A percentile compares a stretch with the other conserved stretches of the same genome.
Evolutionary conservation across 2,329 filamentous ascomycete species (phyloP).

Genomic region (Aspergillus pseudoglaucus): DNA sequence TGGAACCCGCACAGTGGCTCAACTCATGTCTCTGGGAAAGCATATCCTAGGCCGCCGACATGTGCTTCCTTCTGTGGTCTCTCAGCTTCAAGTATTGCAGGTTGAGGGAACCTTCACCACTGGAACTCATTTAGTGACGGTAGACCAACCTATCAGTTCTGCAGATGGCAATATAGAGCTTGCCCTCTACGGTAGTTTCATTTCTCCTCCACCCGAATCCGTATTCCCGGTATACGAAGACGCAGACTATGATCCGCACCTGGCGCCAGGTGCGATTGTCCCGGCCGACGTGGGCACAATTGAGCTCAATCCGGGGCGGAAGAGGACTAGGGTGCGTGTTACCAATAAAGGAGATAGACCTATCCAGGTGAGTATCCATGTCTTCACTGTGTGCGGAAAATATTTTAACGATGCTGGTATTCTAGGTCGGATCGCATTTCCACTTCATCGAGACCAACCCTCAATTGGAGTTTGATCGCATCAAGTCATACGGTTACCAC

Average conservation of each 20-base stretch:
- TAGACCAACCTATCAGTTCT: slow-evolving; percentile 74
- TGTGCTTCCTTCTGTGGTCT: slow-evolving; percentile 70
- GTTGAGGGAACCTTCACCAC: slow-evolving; percentile 84
- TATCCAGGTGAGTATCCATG: slow-evolving; percentile 58
- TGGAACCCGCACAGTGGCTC: slow-evolving; percentile 79
- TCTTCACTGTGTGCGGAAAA: background rate
- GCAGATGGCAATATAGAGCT: slow-evolving; percentile 74
- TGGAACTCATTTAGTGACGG: slow-evolving; percentile 84
- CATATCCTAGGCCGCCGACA: slow-evolving; percentile 85
- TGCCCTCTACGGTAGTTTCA: slow-evolving; percentile 78
- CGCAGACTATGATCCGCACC: slow-evolving; percentile 55
- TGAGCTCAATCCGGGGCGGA: slow-evolving; percentile 62
- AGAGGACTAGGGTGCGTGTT: slow-evolving; percentile 63
- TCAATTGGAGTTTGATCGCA: slow-evolving; percentile 73
- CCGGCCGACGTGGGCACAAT: slow-evolving; percentile 59
- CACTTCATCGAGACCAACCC: slow-evolving; percentile 89
- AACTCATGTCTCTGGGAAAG: slow-evolving; percentile 79
- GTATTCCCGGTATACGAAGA: slow-evolving; percentile 58
- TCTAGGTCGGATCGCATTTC: slow-evolving; percentile 73
- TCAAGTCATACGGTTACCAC: slow-evolving; percentile 69
- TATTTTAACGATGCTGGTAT: background rate
- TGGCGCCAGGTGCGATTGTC: slow-evolving; percentile 69
- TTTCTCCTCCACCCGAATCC: slow-evolving; percentile 64
- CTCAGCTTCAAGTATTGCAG: slow-evolving; percentile 71
- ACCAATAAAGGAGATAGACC: slow-evolving; percentile 78